A percentile compares a stretch with the other conserved stretches of the same genome.
Conservation (phyloP, 257 asterid genomes). For the Buddleja alternifolia region DNA sequence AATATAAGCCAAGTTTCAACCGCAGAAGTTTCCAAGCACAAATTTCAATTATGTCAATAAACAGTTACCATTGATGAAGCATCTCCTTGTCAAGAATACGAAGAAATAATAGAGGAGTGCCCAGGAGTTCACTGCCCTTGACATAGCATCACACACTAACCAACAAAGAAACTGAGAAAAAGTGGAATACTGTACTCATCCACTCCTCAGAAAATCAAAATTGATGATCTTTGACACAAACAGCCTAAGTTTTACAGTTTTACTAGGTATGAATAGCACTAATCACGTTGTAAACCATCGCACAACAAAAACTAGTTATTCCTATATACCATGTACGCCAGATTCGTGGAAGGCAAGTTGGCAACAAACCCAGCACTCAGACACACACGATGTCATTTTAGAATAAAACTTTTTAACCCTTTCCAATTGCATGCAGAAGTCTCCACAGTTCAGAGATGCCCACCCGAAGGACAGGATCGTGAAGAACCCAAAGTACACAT, state of each 20-base stretch:
- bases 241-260: slow-evolving; percentile 26
- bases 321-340: slow-evolving; percentile 35
- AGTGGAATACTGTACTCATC: slow-evolving; percentile 35
- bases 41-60: slow-evolving; percentile 48
- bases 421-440: slow-evolving; percentile 35
- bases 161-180: slow-evolving; percentile 33
- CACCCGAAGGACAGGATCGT: slow-evolving; percentile 23
- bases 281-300: slow-evolving; percentile 31
- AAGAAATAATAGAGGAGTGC: slow-evolving; percentile 32
- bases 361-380: slow-evolving; percentile 31
- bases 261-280: slow-evolving; percentile 35
- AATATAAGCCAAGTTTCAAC: slow-evolving; percentile 48
- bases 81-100: slow-evolving; percentile 51
- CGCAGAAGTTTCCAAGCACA: slow-evolving; percentile 45
- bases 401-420: slow-evolving; percentile 25
- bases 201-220: slow-evolving; percentile 37
- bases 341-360: slow-evolving; percentile 21
- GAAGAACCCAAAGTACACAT: slow-evolving; percentile 12
- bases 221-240: slow-evolving; percentile 30
- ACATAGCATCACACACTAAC: too few species aligned
- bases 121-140: slow-evolving; percentile 32
- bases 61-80: slow-evolving; percentile 46
- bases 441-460: slow-evolving; percentile 17
- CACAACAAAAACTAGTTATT: slow-evolving; percentile 17
- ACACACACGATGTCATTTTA: not conserved